Evolutionary conservation across 768 basidiomycete genomes (phyloP).

Genomic region (Tylopilus felleus): DNA sequence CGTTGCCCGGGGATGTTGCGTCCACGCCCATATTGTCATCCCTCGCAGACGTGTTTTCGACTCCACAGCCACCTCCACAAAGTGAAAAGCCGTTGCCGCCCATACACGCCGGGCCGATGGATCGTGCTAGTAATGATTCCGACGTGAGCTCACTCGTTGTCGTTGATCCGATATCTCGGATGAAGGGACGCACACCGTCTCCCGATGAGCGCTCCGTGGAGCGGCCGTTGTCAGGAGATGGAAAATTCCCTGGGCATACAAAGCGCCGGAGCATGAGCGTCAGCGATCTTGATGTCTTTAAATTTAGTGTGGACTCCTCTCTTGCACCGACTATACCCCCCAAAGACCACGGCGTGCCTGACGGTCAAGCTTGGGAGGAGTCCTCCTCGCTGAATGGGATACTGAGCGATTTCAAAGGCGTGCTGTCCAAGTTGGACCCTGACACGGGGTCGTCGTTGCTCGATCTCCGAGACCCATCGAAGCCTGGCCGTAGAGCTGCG

Average conservation of each 20-base stretch:
- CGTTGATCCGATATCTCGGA: slow-evolving; percentile 45
- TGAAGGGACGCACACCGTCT: slow-evolving; percentile 33
- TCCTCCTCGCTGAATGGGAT: slow-evolving; percentile 54
- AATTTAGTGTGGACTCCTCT: slow-evolving; percentile 36
- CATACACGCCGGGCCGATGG: slow-evolving; percentile 39
- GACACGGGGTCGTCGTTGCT: slow-evolving; percentile 46
- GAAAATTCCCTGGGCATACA: slow-evolving; percentile 29
- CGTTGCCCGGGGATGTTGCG: slow-evolving; percentile 45
- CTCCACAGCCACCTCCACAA: slow-evolving; percentile 31
- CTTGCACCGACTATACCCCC: slow-evolving; percentile 37
- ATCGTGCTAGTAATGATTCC: slow-evolving; percentile 38
- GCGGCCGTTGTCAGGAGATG: slow-evolving; percentile 23
- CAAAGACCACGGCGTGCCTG: slow-evolving; percentile 23
- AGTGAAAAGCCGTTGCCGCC: slow-evolving; percentile 64
- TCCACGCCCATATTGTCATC: slow-evolving; percentile 41
- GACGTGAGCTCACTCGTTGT: slow-evolving; percentile 60
- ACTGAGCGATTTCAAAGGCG: slow-evolving; percentile 69
- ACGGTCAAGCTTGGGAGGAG: slow-evolving; percentile 38
- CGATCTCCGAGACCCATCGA: slow-evolving; percentile 65
- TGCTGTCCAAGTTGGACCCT: slow-evolving; percentile 65
- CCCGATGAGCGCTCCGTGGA: slow-evolving; percentile 31
- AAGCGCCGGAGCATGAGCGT: slow-evolving; percentile 76
- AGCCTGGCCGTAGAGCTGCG: slow-evolving; percentile 45
- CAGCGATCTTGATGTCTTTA: slow-evolving; percentile 58
- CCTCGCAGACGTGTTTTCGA: slow-evolving; percentile 50